Evolutionary conservation across 78 protist genomes (phyloP).

Genomic region (Acrasis kona): DNA sequence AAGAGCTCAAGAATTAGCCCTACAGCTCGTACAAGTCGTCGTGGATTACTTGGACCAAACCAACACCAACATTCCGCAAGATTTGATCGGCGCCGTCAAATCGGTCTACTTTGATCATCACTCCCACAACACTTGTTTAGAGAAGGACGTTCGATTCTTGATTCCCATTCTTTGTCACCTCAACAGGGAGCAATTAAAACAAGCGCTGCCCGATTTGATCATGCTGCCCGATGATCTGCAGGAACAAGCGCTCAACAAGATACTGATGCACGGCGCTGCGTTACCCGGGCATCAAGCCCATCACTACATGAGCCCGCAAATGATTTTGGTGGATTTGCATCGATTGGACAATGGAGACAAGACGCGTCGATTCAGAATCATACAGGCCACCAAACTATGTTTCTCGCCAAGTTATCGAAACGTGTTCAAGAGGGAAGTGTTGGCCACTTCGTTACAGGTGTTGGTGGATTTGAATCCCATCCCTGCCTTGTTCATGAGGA

Average conservation of each 20-base stretch:
- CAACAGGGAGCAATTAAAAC: not conserved
- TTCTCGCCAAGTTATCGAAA: too few relatives aligned
- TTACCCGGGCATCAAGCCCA: too few relatives aligned
- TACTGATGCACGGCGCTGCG: not conserved
- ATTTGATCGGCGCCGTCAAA: not conserved
- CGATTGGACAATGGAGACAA: not conserved
- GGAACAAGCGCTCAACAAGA: not conserved
- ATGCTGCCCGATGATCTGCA: not conserved
- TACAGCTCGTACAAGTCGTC: not conserved
- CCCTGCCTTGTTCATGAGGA: not conserved
- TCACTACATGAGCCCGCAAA: not conserved
- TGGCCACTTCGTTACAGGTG: not conserved
- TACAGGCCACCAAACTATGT: not conserved
- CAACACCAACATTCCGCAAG: not conserved
- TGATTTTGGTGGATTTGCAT: not conserved
- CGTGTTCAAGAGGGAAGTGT: not conserved
- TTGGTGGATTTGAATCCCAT: not conserved
- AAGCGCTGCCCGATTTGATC: not conserved
- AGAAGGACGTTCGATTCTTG: too few relatives aligned
- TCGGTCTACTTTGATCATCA: not conserved
- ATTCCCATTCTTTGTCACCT: not conserved
- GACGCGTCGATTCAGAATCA: not conserved
- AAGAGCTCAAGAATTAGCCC: not conserved
- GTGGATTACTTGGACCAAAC: not conserved
- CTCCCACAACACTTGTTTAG: not conserved